These are phyloP conservation scores for Ophiosphaerella narmari DNA, from an alignment of 2,329 filamentous ascomycete species.

Conservation along the genomic window DNA sequence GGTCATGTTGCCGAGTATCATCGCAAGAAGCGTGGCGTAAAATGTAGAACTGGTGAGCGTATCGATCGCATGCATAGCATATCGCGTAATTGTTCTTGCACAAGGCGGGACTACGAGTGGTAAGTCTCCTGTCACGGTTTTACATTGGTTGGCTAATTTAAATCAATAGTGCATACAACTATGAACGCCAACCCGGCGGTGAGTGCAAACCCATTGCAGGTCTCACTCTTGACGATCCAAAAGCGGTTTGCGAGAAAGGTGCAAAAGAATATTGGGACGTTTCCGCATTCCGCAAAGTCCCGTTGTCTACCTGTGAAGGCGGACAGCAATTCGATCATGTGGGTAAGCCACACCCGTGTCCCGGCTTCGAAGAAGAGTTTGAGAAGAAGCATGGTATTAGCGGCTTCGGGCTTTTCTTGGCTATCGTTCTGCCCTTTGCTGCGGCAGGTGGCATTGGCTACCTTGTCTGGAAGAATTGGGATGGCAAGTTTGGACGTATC, in stretches of 20 bases:
- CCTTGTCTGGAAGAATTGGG: conserved; percentile 84
- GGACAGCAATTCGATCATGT: conserved; percentile 76
- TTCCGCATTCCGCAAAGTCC: conserved; percentile 87
- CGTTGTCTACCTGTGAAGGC: conserved; percentile 81
- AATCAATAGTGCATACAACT: conserved; percentile 84
- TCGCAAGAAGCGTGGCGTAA: conserved; percentile 77
- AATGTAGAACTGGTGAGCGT: conserved; percentile 81
- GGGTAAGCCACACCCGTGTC: conserved; percentile 66
- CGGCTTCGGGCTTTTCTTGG: conserved; percentile 80
- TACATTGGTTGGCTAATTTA: conserved; percentile 13
- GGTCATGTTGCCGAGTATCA: conserved; percentile 88
- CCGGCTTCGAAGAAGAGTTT: conserved; percentile 81
- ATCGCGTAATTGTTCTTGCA: conserved; percentile 78
- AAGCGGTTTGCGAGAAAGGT: conserved; percentile 65
- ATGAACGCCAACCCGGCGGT: conserved; percentile 75
- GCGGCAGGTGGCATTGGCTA: conserved; percentile 76
- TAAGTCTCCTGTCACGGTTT: conserved; percentile 51
- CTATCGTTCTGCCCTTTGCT: conserved; percentile 74
- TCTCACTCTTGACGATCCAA: conserved; percentile 66
- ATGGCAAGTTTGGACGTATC: conserved; percentile 86
- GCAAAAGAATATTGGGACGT: conserved; percentile 81
- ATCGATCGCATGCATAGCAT: conserved; percentile 70
- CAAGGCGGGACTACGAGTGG: conserved; percentile 90
- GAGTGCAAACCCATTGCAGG: conserved; percentile 79
- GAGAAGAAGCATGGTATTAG: conserved; percentile 71